Base-by-base conservation (phyloP, 2,329 filamentous ascomycete genomes). In the Aspergillus udagawae region DNA sequence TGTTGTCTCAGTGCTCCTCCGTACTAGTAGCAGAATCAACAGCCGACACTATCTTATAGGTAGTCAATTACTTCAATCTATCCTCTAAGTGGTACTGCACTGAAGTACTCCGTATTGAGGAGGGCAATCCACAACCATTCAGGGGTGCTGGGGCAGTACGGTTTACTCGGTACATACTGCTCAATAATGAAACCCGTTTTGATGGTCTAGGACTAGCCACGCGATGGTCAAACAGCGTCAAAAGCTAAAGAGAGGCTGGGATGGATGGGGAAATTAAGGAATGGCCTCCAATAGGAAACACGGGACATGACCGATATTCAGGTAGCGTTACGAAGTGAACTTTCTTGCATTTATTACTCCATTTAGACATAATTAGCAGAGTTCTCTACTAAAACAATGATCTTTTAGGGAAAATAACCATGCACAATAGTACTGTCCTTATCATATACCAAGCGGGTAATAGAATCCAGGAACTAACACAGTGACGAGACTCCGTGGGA, bases 401-500 rank as follows among this genome's bases (percentile, higher is more conserved):
- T 23, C 21, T 14, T 9, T 47, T 25, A 23, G 21, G 21, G 23
- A 3, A 27, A 47, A 47, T n/a, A 12, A 27, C 7, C 21, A 47
- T 21, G 44, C 44, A 14, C 9, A 17, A 32, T 12, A 4, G 29
- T 32, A 5, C 14, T 17, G 32, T 17, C 12, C 21, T 14, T 23
- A 45, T 23, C 23, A 47, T 47, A 25, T 47, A 47, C 58, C 35
- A 60, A 55, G 42, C 54, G 54, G 59, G 60, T 51, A 62, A 60
- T 53, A 52, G 20, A 29, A 59, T 55, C 58, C 60, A 52, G 51
- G 28, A 51, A 41, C 21, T 17, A 7, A 14, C 44, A 23, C 44
- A 35, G 28, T 49, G 50, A 52, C 49, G 28, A 48, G 47, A 41
- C 23, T 60, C 44, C 49, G 44, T 47, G 51, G 51, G 32, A 52